Percentiles rank a stretch among this genome's conserved stretches.
Evolutionary conservation across 148 eudicot species (phyloP).

Genomic region (Spergularia bocconei): DNA sequence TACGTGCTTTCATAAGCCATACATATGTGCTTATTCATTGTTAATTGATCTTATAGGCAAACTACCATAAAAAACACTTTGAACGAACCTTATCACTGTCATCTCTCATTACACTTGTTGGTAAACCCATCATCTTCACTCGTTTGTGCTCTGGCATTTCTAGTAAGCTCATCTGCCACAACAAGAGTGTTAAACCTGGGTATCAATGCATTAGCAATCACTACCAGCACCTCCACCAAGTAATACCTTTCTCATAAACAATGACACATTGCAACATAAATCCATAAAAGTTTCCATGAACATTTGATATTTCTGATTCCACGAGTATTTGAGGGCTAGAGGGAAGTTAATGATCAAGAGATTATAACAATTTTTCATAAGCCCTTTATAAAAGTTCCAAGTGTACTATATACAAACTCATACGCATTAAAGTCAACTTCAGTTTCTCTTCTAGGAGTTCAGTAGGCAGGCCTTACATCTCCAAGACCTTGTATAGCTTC

Average conservation of each 20-base stretch:
- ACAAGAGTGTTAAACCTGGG: conserved; percentile 6
- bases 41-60: neutral
- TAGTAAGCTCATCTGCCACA: conserved; percentile 81
- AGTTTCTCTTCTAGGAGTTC: too few relatives aligned
- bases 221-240: neutral
- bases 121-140: conserved; percentile 48
- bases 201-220: conserved; percentile 4
- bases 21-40: neutral
- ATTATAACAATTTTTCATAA: neutral
- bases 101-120: conserved; percentile 84
- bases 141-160: conserved; percentile 67
- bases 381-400: neutral
- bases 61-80: neutral
- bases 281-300: neutral
- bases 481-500: too few relatives aligned
- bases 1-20: neutral
- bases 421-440: too few relatives aligned
- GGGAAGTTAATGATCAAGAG: neutral
- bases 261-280: neutral
- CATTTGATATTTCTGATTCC: neutral
- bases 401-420: neutral
- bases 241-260: neutral
- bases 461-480: too few relatives aligned
- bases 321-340: neutral
- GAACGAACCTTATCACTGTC: conserved; percentile 74